Conservation (phyloP, 1,284 basidiomycete genomes). For the Hymenochaete sp. region DNA sequence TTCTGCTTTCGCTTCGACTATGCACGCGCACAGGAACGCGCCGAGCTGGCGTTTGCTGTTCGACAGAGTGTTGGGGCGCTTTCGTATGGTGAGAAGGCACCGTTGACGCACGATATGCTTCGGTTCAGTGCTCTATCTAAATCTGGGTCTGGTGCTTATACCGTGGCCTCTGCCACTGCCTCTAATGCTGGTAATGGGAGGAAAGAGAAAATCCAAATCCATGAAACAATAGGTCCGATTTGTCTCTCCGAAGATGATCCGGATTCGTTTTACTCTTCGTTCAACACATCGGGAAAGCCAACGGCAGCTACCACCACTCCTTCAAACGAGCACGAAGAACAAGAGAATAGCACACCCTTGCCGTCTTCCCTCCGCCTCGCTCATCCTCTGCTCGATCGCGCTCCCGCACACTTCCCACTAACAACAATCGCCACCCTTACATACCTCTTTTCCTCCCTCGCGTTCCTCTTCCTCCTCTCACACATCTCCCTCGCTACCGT, state of each 20-base stretch:
- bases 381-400: neutral
- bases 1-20: conserved; percentile 15
- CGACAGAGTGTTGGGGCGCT: neutral
- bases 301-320: neutral
- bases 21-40: neutral
- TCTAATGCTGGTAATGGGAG: too few relatives aligned
- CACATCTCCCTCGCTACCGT: conserved; percentile 1
- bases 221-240: neutral
- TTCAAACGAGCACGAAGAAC: neutral
- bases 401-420: conserved; percentile 3
- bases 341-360: neutral
- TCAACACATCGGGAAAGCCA: neutral
- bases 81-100: neutral
- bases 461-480: neutral
- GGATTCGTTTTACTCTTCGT: neutral
- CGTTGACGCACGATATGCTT: neutral
- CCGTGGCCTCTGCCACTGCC: too few relatives aligned
- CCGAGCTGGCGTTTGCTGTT: neutral
- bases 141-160: neutral
- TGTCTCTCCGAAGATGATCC: neutral
- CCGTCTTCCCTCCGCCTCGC: conserved; percentile 1
- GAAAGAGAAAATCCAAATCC: neutral
- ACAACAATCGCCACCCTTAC: neutral
- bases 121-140: neutral
- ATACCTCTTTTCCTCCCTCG: neutral